Conservation (phyloP, 805 yeast species). For the Zygotorulaspora chibaensis region DNA sequence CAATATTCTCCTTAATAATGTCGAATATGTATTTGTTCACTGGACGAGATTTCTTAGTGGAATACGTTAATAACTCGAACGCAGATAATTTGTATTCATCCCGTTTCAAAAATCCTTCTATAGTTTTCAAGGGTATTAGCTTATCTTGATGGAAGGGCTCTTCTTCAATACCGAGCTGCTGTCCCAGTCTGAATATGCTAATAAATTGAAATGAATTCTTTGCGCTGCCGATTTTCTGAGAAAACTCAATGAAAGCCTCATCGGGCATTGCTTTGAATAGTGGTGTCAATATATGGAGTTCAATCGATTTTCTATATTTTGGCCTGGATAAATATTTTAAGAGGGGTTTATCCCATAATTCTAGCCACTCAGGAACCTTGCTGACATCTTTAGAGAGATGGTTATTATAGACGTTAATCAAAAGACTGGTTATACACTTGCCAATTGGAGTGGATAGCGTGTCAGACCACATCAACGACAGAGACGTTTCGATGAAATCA, state of each 20-base stretch:
- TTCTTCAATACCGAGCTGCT: constrained; percentile 49
- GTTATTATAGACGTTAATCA: constrained; percentile 36
- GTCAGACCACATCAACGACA: constrained; percentile 47
- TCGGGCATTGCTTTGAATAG: constrained; percentile 51
- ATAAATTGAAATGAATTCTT: constrained; percentile 41
- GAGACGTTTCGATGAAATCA: constrained; percentile 43
- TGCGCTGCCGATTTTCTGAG: constrained; percentile 9
- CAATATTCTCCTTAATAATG: constrained; percentile 42
- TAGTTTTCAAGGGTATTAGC: constrained; percentile 33
- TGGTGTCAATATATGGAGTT: constrained; percentile 57
- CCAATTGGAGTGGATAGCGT: constrained; percentile 65
- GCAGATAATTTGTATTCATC: constrained; percentile 47
- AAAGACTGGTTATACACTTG: constrained; percentile 46
- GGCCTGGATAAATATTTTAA: constrained; percentile 34
- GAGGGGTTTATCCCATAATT: constrained; percentile 46
- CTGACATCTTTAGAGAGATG: constrained; percentile 19
- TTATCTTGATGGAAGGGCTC: constrained; percentile 44
- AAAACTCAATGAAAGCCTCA: constrained; percentile 39
- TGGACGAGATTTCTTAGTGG: constrained; percentile 58
- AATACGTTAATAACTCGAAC: constrained; percentile 55
- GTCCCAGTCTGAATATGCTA: constrained; percentile 60
- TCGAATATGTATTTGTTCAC: constrained; percentile 45
- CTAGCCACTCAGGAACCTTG: constrained; percentile 40
- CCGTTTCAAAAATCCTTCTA: constrained; percentile 44
- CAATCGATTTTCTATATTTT: constrained; percentile 44